Evolutionary conservation across 2,329 filamentous ascomycete species (phyloP).

Genomic region (Fusarium devonianum): DNA sequence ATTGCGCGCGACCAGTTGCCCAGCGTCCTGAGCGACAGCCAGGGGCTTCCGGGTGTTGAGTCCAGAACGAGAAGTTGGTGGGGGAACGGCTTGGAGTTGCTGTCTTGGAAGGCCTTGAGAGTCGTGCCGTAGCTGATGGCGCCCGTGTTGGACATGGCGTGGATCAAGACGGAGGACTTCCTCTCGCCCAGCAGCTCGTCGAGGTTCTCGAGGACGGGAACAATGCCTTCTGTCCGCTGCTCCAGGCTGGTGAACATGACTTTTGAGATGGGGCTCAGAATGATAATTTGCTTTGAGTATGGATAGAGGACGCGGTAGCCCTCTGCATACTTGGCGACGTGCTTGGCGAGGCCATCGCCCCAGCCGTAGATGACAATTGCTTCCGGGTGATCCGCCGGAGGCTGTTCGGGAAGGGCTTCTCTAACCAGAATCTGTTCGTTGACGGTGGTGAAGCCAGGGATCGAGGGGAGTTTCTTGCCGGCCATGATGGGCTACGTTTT

Average conservation of each 20-base stretch:
- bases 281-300: constrained; percentile 56
- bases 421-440: constrained; percentile 57
- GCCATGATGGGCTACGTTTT: no score
- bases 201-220: constrained; percentile 51
- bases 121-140: constrained; percentile 60
- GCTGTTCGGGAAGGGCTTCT: constrained; percentile 38
- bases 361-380: constrained; percentile 63
- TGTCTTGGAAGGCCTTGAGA: constrained; percentile 54
- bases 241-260: constrained; percentile 54
- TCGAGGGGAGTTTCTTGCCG: constrained; percentile 28
- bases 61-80: constrained; percentile 59
- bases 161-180: constrained; percentile 53
- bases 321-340: constrained; percentile 63
- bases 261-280: constrained; percentile 58
- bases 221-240: constrained; percentile 54
- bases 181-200: constrained; percentile 21
- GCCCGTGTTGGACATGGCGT: constrained; percentile 66
- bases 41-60: constrained; percentile 60
- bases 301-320: constrained; percentile 61
- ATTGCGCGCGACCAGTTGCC: constrained; percentile 61
- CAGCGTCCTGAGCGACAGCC: constrained; percentile 52
- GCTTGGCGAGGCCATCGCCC: constrained; percentile 63
- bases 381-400: constrained; percentile 47
- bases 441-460: constrained; percentile 54
- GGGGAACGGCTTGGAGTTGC: constrained; percentile 51